phyloP scores from a whole-genome alignment of 2,329 filamentous ascomycete species.

The Colletotrichum nymphaeae region DNA sequence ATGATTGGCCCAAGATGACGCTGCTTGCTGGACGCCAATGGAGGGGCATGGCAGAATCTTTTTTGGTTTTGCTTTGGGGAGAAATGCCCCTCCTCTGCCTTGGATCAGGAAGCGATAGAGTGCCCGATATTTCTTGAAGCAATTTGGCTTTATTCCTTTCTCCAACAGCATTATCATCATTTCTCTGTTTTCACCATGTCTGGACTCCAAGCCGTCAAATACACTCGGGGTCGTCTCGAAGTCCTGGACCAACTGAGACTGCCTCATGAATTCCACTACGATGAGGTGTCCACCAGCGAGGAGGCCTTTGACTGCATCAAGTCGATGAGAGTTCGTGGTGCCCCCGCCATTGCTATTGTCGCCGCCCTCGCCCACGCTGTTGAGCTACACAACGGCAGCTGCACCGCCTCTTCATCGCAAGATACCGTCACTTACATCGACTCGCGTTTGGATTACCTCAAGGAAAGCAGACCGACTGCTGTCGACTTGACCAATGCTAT shows the following conservation, averaged over 20 bases:
- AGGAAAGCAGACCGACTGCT: constrained; percentile 90
- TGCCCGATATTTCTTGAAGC: not conserved
- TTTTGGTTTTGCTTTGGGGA: constrained; percentile 33
- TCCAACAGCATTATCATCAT: not conserved
- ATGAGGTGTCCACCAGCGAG: constrained; percentile 74
- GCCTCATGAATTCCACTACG: constrained; percentile 84
- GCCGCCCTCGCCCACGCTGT: constrained; percentile 89
- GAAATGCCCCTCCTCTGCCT: constrained; percentile 9
- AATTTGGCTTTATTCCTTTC: not conserved
- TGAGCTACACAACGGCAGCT: constrained; percentile 73
- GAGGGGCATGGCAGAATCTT: constrained; percentile 41
- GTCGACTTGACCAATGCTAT: constrained; percentile 95
- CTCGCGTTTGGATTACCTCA: constrained; percentile 84
- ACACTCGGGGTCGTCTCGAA: constrained; percentile 76
- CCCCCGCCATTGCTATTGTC: constrained; percentile 98
- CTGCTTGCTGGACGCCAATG: constrained; percentile 10
- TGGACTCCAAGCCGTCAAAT: constrained; percentile 82
- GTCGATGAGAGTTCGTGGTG: constrained; percentile 81
- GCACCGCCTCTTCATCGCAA: constrained; percentile 56
- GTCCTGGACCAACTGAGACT: constrained; percentile 88
- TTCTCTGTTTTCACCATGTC: constrained; percentile 52
- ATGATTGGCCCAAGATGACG: constrained; percentile 23
- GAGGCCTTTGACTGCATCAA: constrained; percentile 87
- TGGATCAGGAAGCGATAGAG: not conserved
- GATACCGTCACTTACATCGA: constrained; percentile 79